Base-by-base conservation (phyloP, 2,329 filamentous ascomycete genomes). In the Phyllosticta paracitricarpa region DNA sequence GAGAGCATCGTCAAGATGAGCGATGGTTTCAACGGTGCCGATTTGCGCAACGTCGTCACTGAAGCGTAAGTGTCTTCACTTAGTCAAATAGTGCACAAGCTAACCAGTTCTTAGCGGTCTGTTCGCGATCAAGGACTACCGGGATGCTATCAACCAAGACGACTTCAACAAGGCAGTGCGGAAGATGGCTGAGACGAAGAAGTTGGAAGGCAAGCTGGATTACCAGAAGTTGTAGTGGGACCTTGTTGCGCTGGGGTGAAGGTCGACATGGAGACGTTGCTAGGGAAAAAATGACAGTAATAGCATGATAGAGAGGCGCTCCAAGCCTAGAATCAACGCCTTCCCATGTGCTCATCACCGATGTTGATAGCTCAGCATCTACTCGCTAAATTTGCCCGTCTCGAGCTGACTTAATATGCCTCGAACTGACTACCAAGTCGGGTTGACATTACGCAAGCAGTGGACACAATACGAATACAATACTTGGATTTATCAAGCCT, bases 1-100 rank as follows among this genome's bases (percentile, higher is more conserved):
- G 94, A 99, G 83, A 97, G 91, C 70, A 91, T 99, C 63, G 94
- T 99, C 67, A 99, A 99, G 86, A 99, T 99, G 94, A 97, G 92
- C 69, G 94, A 99, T 72, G 92, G 93, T 28, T 83, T 99, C 69
- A 99, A 99, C 77, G 94, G 94, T 73, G 94, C 94, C 57, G 94
- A 99, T 84, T 78, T 99, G 80, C 84, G 94, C 71, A 99, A 99
- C 73, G 92, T 99, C 58, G 92, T 99, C 58, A 99, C 94, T 14
- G 94, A 99, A 82, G 94, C 94, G 91, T 96, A 84, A 81, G 91
- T 86, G 6, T 51, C 19, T n/a, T n/a, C 9, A 48, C 40, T 48
- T 9, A 12, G 52, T 19, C 14, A 8, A 19, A n/a, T n/a, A 28
- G 17, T n/a, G 25, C n/a, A 40, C 22, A 61, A 48, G 63, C 69